These are phyloP conservation scores for Neophaeococcomyces aloes DNA, from an alignment of 2,329 filamentous ascomycete genomes.

Conservation along the genomic window DNA sequence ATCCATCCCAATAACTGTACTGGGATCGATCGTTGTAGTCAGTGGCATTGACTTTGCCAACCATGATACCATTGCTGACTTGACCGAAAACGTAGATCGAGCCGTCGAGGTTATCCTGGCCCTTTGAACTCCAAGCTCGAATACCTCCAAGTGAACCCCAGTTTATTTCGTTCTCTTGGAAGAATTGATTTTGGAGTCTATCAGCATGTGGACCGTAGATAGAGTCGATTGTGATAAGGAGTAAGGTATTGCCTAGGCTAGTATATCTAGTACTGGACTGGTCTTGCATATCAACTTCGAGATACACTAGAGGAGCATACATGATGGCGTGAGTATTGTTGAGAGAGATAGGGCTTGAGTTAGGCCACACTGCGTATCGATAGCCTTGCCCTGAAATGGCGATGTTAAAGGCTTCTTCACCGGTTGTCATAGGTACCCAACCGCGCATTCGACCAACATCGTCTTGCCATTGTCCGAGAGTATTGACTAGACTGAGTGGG, in stretches of 20 bases:
- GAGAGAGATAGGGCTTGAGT: conserved; percentile 25
- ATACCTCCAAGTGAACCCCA: conserved; percentile 25
- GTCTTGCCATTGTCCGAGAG: conserved; percentile 26
- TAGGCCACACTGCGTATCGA: conserved; percentile 27
- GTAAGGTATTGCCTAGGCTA: conserved; percentile 23
- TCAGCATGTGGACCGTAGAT: conserved; percentile 23
- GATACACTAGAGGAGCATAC: conserved; percentile 26
- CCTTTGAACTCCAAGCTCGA: conserved; percentile 23
- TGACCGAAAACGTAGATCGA: conserved; percentile 26
- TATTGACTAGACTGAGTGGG: conserved; percentile 23
- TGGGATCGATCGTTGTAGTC: conserved; percentile 17
- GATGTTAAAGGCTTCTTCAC: conserved; percentile 25
- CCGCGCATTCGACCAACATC: conserved; percentile 25
- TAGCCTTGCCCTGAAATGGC: conserved; percentile 25
- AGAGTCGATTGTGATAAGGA: conserved; percentile 22
- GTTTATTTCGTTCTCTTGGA: conserved; percentile 22
- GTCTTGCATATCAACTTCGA: conserved; percentile 23
- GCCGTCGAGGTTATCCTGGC: conserved; percentile 23
- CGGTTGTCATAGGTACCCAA: conserved; percentile 24
- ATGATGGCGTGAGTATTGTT: conserved; percentile 22
- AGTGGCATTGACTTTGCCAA: conserved; percentile 19
- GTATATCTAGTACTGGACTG: conserved; percentile 22
- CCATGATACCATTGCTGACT: conserved; percentile 21
- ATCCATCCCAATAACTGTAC: conserved; percentile 25
- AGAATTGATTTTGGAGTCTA: conserved; percentile 23